These are phyloP conservation scores for Fistulinella prunicolor DNA, from an alignment of 768 basidiomycete species.

Conservation along the genomic window DNA sequence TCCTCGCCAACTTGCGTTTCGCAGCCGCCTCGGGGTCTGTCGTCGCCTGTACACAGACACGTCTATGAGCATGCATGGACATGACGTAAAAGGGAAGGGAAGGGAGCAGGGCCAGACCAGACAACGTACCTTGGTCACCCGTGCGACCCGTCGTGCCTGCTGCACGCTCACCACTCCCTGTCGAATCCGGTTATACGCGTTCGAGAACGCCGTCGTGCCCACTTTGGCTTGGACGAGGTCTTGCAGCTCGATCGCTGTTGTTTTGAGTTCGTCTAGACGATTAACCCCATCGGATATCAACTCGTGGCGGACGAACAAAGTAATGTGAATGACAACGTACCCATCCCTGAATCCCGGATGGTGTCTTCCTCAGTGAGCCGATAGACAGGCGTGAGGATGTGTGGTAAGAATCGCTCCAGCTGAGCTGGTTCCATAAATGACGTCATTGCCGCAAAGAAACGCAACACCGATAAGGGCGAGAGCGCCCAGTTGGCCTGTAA, in stretches of 20 bases:
- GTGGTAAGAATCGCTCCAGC: conserved; percentile 70
- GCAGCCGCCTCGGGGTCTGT: conserved; percentile 76
- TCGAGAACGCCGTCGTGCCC: conserved; percentile 81
- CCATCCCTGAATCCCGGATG: conserved; percentile 73
- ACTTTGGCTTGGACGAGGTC: conserved; percentile 87
- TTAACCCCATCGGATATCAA: too few relatives aligned
- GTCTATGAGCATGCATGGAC: not conserved
- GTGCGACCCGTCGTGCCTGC: conserved; percentile 65
- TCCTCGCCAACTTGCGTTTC: conserved; percentile 68
- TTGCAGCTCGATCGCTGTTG: conserved; percentile 75
- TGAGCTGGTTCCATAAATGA: conserved; percentile 58
- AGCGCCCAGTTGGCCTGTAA: conserved; percentile 76
- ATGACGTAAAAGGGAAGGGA: too few relatives aligned
- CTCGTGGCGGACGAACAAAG: too few relatives aligned
- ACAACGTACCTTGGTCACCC: conserved; percentile 45
- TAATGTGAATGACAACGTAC: too few relatives aligned
- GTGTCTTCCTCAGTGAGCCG: conserved; percentile 86
- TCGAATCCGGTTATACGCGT: conserved; percentile 75
- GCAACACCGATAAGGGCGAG: conserved; percentile 74
- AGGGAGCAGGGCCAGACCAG: too few relatives aligned
- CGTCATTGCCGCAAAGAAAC: conserved; percentile 93
- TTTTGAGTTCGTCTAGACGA: conserved; percentile 73
- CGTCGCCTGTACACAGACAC: conserved; percentile 45
- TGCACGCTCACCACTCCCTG: conserved; percentile 64
- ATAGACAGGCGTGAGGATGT: conserved; percentile 84